Evolutionary conservation across 495 filamentous ascomycete genomes (phyloP).

Genomic region (Parachaetomium inaequale): DNA sequence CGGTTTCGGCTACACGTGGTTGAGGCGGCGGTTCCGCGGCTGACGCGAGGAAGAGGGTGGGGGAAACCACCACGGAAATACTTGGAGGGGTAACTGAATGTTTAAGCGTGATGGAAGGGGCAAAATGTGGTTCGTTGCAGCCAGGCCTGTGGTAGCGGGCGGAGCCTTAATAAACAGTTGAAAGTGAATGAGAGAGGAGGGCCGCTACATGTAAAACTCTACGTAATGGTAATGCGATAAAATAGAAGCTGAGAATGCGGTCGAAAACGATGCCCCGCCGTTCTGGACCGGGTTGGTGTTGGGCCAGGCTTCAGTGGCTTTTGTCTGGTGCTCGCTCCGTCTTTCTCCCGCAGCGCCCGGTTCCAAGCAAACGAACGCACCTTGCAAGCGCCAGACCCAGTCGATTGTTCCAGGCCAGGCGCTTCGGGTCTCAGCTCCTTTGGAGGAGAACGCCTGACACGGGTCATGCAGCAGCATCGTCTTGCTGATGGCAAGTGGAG

Average conservation of each 20-base stretch:
- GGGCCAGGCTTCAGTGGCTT: background rate
- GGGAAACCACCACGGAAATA: background rate
- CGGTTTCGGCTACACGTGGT: background rate
- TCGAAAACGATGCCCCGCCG: too few species aligned
- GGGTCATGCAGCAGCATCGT: background rate
- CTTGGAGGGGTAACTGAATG: conserved; percentile 2
- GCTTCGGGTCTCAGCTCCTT: background rate
- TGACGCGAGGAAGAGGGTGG: background rate
- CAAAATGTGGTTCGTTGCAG: background rate
- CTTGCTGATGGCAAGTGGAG: background rate
- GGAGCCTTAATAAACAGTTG: background rate
- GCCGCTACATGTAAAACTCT: too few species aligned
- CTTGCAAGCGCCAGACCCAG: background rate
- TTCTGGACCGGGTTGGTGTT: background rate
- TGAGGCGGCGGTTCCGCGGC: background rate
- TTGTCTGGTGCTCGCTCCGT: background rate
- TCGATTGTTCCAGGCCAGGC: background rate
- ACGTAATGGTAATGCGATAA: too few species aligned
- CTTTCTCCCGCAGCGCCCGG: background rate
- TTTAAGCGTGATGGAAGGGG: background rate
- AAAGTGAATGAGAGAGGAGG: too few species aligned
- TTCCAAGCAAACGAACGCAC: background rate
- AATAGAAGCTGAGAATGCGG: too few species aligned
- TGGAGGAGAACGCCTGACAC: background rate
- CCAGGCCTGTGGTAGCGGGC: background rate